A percentile compares a stretch with the other conserved stretches of the same genome.
Evolutionary conservation across 2,329 filamentous ascomycete genomes (phyloP).

Genomic region (Diplodia sapinea): DNA sequence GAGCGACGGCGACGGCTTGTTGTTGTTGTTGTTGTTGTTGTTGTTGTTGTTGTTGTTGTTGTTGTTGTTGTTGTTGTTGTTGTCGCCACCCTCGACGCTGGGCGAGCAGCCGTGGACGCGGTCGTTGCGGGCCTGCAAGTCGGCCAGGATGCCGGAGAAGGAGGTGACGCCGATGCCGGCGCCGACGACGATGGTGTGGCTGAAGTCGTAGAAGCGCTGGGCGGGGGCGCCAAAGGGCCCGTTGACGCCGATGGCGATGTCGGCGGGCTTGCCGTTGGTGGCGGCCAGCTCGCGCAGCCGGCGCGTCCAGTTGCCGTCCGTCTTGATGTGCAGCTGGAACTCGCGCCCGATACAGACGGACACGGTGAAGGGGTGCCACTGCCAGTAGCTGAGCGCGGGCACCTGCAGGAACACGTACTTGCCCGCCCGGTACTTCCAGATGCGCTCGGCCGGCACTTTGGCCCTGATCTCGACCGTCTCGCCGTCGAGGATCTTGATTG

Average conservation of each 20-base stretch:
- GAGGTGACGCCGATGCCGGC: conserved; percentile 59
- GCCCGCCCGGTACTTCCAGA: conserved; percentile 63
- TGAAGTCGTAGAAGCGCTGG: conserved; percentile 64
- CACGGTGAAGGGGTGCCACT: conserved; percentile 67
- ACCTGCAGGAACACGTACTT: conserved; percentile 65
- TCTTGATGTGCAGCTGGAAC: conserved; percentile 64
- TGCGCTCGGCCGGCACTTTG: conserved; percentile 55
- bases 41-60: too few species aligned
- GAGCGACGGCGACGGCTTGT: conserved; percentile 15
- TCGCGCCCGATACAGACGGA: conserved; percentile 60
- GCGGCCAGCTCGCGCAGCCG: conserved; percentile 52
- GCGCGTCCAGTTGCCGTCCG: conserved; percentile 63
- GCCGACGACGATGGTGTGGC: conserved; percentile 52
- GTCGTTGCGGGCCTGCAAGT: conserved; percentile 52
- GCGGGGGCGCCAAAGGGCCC: conserved; percentile 65
- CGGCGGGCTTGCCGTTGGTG: conserved; percentile 37
- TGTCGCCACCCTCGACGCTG: conserved; percentile 47
- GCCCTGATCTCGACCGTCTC: conserved; percentile 60
- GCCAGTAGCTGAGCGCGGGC: conserved; percentile 58
- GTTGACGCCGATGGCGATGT: conserved; percentile 61
- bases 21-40: neutral
- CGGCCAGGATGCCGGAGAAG: conserved; percentile 62
- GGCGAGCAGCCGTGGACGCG: conserved; percentile 10
- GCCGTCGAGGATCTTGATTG: conserved; percentile 57
- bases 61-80: too few species aligned